These are phyloP conservation scores for Pythium coloratum DNA, from an alignment of 352 stramenopile species.

Conservation along the genomic window DNA sequence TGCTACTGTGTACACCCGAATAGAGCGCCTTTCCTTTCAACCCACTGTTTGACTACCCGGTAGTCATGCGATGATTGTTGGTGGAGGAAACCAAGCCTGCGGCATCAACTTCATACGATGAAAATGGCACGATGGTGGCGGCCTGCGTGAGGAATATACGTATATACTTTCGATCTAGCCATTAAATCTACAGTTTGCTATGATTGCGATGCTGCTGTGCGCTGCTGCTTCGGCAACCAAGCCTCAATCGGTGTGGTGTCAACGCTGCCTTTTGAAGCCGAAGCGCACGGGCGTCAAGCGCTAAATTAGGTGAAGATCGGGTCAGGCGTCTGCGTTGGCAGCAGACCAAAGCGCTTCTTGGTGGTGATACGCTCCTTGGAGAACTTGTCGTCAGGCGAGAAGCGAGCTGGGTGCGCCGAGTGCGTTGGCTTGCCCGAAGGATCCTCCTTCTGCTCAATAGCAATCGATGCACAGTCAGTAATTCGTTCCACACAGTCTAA, in stretches of 20 bases:
- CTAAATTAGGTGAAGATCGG: constrained; percentile 80
- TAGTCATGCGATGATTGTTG: constrained; percentile 15
- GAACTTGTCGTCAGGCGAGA: constrained; percentile 99
- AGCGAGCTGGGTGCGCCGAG: constrained; percentile 96
- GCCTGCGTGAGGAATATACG: constrained; percentile 10
- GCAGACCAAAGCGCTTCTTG: constrained; percentile 98
- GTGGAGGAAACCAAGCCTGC: not conserved
- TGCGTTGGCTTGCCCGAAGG: constrained; percentile 92
- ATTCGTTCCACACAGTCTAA: not conserved
- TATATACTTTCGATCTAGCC: constrained; percentile 25
- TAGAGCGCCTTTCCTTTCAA: constrained; percentile 11
- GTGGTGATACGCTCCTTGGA: constrained; percentile 96
- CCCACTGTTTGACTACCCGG: constrained; percentile 15
- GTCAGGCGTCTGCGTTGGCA: constrained; percentile 94
- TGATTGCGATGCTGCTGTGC: constrained; percentile 2
- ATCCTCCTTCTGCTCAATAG: constrained; percentile 89
- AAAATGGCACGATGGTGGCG: not conserved
- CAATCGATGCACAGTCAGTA: constrained; percentile 1
- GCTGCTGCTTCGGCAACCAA: not conserved
- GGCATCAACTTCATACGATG: not conserved
- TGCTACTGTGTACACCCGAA: constrained; percentile 12
- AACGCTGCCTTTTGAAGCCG: not conserved
- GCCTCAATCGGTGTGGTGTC: not conserved
- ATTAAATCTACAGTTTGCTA: constrained; percentile 27
- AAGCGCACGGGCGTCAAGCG: constrained; percentile 1